Evolutionary conservation across 306 rosid species (phyloP), one percentile per base, ranked within the genome.

Genomic region (Delonix regia): DNA sequence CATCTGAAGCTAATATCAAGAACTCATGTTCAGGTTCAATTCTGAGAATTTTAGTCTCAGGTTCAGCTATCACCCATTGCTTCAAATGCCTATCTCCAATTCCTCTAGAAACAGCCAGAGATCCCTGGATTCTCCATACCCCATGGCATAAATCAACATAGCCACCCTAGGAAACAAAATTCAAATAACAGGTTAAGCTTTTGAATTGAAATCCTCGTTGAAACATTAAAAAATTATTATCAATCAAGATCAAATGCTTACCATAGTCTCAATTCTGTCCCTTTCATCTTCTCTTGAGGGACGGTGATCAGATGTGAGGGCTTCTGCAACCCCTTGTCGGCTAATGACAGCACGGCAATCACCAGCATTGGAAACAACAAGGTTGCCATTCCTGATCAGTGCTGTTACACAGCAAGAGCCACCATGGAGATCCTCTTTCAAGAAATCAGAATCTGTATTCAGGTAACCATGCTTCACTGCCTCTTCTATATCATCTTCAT

Each of bases 291-390:
- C 87, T 84, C 98, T 84, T 0, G 98, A 87, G 9, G 99, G 98
- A 0, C 96, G 80, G 73, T 95, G 99, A 79, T 95, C 99, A 8
- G 89, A 88, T n/a, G 99, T 95, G 21, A 95, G 81, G 51, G 94
- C 97, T 82, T 93, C 93, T 0, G 97, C 97, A 11, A 82, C 82
- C 15, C 99, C 99, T 0, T 76, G 88, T 71, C 86, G 75, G 95
- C 98, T 92, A 71, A 95, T 81, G 55, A 95, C 97, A 63, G 99
- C 98, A 7, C 99, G 99, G 69, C 98, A 95, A 82, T 95, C 99
- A 0, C 99, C 99, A 0, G 89, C 97, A 9, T 93, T 93, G 52
- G 99, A 95, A 36, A 95, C 93, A 0, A 87, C 81, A 25, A 95
- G 91, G 85, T 78, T 90, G 6, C 98, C 99, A 0, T 90, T 86